phyloP scores from a whole-genome alignment of 331 rosid genomes.

The Stylosanthes scabra region DNA sequence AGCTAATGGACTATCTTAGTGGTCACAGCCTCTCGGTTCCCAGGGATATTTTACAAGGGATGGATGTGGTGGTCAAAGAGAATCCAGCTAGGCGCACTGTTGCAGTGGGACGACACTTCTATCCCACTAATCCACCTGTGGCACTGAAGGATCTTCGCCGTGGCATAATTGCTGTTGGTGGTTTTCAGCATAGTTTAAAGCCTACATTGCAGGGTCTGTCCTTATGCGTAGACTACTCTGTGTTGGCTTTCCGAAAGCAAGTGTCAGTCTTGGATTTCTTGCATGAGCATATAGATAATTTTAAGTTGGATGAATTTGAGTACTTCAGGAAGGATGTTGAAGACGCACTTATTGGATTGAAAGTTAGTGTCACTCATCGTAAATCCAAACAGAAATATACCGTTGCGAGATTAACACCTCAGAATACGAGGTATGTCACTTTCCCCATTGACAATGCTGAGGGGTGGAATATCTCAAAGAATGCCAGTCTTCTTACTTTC shows the following conservation, averaged over 20 bases:
- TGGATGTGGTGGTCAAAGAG: slow-evolving; percentile 81
- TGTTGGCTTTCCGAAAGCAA: slow-evolving; percentile 65
- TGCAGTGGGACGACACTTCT: slow-evolving; percentile 64
- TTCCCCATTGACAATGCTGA: slow-evolving; percentile 49
- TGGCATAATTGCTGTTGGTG: slow-evolving; percentile 49
- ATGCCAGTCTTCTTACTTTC: slow-evolving; percentile 53
- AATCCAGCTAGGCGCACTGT: slow-evolving; percentile 59
- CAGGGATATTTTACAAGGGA: slow-evolving; percentile 72
- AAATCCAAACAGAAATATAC: slow-evolving; percentile 56
- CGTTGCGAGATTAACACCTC: slow-evolving; percentile 49
- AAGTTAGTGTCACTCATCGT: slow-evolving; percentile 77
- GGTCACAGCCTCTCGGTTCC: slow-evolving; percentile 50
- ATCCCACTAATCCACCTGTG: slow-evolving; percentile 48
- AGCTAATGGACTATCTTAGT: slow-evolving; percentile 58
- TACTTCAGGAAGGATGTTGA: slow-evolving; percentile 44
- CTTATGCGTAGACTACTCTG: slow-evolving; percentile 77
- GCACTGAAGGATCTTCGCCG: slow-evolving; percentile 48
- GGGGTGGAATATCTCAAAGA: slow-evolving; percentile 47
- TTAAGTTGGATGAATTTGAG: slow-evolving; percentile 44
- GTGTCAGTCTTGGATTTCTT: slow-evolving; percentile 68
- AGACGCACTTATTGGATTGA: slow-evolving; percentile 51
- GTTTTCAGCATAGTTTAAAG: slow-evolving; percentile 65
- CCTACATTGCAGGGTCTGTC: slow-evolving; percentile 73
- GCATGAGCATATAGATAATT: slow-evolving; percentile 39
- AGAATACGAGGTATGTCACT: slow-evolving; percentile 49